These are phyloP conservation scores for Penicillium silybi DNA, from an alignment of 495 filamentous ascomycete genomes.

Conservation along the genomic window DNA sequence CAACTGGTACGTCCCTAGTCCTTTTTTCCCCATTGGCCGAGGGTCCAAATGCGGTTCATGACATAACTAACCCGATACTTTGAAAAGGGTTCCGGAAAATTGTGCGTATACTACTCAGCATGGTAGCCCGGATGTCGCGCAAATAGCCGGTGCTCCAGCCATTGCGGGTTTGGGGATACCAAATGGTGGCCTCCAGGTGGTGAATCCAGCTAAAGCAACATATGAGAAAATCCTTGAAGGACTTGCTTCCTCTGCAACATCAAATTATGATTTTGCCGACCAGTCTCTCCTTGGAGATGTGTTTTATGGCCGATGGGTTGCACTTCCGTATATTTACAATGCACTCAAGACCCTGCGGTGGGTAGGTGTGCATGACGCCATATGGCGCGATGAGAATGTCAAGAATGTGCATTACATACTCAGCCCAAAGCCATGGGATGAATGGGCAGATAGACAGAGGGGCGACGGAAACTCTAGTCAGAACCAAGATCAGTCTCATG, in stretches of 20 bases:
- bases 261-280: slow-evolving; percentile 68
- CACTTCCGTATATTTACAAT: slow-evolving; percentile 77
- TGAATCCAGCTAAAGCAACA: slow-evolving; percentile 54
- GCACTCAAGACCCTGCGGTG: slow-evolving; percentile 74
- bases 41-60: too few relatives aligned
- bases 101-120: slow-evolving; percentile 76
- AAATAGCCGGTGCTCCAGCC: slow-evolving; percentile 48
- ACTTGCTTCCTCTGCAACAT: slow-evolving; percentile 32
- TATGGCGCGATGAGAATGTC: slow-evolving; percentile 73
- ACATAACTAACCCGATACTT: slow-evolving; percentile 8
- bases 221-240: slow-evolving; percentile 51
- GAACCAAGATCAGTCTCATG: slow-evolving; percentile 35
- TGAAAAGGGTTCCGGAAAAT: slow-evolving; percentile 57
- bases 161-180: slow-evolving; percentile 57
- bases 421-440: slow-evolving; percentile 79
- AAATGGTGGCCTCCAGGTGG: slow-evolving; percentile 72
- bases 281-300: slow-evolving; percentile 67
- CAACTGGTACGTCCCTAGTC: slow-evolving; percentile 51
- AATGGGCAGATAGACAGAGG: slow-evolving; percentile 31
- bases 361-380: slow-evolving; percentile 61
- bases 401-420: slow-evolving; percentile 81
- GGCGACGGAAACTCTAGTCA: not conserved
- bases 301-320: slow-evolving; percentile 65
- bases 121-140: slow-evolving; percentile 50
- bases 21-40: too few relatives aligned